These are phyloP conservation scores for Fremontodendron californicum DNA, from an alignment of 345 rosid genomes.

Conservation along the genomic window DNA sequence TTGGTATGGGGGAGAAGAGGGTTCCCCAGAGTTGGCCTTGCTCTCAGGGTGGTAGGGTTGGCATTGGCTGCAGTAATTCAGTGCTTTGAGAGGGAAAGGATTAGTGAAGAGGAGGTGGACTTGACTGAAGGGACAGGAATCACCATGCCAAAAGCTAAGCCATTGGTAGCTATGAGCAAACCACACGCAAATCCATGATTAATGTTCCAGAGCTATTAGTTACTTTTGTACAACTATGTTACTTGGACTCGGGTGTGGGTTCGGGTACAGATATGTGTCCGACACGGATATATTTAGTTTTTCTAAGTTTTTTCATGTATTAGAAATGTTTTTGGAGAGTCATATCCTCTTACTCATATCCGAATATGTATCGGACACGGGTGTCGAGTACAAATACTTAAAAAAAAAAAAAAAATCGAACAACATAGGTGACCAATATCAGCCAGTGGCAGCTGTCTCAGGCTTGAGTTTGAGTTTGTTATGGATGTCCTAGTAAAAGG, in stretches of 20 bases:
- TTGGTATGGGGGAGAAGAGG: constrained; percentile 15
- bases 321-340: no score
- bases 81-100: constrained; percentile 26
- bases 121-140: constrained; percentile 10
- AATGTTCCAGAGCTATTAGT: neutral
- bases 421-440: neutral
- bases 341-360: no score
- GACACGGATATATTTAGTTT: no score
- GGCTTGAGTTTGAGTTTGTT: neutral
- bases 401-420: no score
- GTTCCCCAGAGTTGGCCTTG: constrained; percentile 25
- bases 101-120: constrained; percentile 11
- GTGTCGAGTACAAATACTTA: no score
- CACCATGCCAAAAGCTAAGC: constrained; percentile 22
- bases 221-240: no score
- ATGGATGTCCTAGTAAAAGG: neutral
- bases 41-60: constrained; percentile 19
- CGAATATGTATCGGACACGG: no score
- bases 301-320: no score
- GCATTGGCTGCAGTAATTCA: constrained; percentile 24
- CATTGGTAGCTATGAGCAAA: constrained; percentile 25
- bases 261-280: no score
- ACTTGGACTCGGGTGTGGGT: no score
- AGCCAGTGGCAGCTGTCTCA: neutral
- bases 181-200: constrained; percentile 16